Conservation (phyloP, 768 basidiomycete genomes). For the Stropharia rugosoannulata region DNA sequence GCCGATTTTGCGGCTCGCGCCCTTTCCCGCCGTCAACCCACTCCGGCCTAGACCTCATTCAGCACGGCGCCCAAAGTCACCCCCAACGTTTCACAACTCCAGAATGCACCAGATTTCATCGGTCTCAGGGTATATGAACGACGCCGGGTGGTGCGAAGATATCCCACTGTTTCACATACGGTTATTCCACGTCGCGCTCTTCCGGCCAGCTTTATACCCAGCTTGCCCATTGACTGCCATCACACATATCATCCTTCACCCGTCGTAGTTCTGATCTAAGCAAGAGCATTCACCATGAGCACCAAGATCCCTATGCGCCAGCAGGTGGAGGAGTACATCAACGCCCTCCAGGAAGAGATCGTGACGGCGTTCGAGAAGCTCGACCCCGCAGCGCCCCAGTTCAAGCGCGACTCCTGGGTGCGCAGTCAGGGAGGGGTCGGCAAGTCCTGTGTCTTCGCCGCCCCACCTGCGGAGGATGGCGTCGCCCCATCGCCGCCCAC, state of each 20-base stretch:
- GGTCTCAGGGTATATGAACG: background rate
- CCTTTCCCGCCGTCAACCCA: background rate
- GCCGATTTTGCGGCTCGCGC: background rate
- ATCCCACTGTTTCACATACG: conserved; percentile 5
- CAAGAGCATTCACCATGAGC: conserved; percentile 17
- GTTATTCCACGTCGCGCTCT: background rate
- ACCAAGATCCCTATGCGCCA: conserved; percentile 59
- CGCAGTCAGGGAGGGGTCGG: conserved; percentile 76
- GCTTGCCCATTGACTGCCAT: conserved; percentile 15
- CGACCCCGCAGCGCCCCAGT: conserved; percentile 67
- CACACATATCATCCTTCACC: background rate
- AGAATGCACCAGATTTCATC: conserved; percentile 3
- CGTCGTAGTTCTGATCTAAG: background rate
- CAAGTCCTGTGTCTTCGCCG: conserved; percentile 79
- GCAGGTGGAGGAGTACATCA: conserved; percentile 75
- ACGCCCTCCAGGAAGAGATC: conserved; percentile 75
- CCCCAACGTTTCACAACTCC: background rate
- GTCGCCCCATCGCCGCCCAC: conserved; percentile 26
- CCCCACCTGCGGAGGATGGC: conserved; percentile 35
- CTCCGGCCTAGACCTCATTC: conserved; percentile 1
- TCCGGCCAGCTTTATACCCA: background rate
- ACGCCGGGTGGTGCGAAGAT: background rate
- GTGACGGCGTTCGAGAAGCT: conserved; percentile 75
- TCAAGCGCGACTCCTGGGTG: conserved; percentile 82
- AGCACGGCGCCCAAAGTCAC: background rate